phyloP scores from a whole-genome alignment of 2,329 filamentous ascomycete species.

The Stachybotrys echinatus region DNA sequence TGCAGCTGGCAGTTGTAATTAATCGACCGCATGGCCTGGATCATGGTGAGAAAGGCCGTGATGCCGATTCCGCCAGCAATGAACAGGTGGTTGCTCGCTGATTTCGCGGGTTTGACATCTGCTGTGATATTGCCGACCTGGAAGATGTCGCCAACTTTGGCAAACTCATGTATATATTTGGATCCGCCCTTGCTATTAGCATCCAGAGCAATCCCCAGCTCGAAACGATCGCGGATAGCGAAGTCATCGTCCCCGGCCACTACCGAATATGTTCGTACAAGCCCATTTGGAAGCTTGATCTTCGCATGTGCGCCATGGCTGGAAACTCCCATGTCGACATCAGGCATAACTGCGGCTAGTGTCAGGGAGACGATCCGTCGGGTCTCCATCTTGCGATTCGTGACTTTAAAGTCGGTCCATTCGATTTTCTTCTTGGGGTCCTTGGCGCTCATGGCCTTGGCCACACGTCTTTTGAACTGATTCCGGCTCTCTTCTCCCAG shows the following conservation, averaged over 20 bases:
- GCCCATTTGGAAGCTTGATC: conserved; percentile 49
- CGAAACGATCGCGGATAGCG: conserved; percentile 40
- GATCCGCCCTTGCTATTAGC: conserved; percentile 55
- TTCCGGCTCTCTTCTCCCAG: conserved; percentile 44
- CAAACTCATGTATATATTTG: conserved; percentile 46
- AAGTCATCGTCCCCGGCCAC: conserved; percentile 26
- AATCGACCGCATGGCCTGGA: conserved; percentile 34
- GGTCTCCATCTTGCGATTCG: conserved; percentile 46
- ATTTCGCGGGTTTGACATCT: conserved; percentile 37
- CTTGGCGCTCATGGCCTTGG: conserved; percentile 31
- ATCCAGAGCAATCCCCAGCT: conserved; percentile 54
- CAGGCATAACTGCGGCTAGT: conserved; percentile 37
- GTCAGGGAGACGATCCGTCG: conserved; percentile 44
- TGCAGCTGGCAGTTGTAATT: conserved; percentile 50
- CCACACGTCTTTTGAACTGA: conserved; percentile 46
- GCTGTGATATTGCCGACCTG: conserved; percentile 44
- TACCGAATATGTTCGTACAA: conserved; percentile 57
- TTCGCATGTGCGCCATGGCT: conserved; percentile 49
- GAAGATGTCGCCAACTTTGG: conserved; percentile 42
- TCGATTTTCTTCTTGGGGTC: conserved; percentile 19
- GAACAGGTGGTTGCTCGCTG: conserved; percentile 55
- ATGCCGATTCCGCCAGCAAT: conserved; percentile 62
- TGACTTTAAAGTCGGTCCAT: conserved; percentile 43
- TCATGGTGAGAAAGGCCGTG: conserved; percentile 54
- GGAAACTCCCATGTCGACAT: conserved; percentile 23